These are phyloP conservation scores for Zarea fungicola DNA, from an alignment of 2,329 filamentous ascomycete species.

Conservation along the genomic window DNA sequence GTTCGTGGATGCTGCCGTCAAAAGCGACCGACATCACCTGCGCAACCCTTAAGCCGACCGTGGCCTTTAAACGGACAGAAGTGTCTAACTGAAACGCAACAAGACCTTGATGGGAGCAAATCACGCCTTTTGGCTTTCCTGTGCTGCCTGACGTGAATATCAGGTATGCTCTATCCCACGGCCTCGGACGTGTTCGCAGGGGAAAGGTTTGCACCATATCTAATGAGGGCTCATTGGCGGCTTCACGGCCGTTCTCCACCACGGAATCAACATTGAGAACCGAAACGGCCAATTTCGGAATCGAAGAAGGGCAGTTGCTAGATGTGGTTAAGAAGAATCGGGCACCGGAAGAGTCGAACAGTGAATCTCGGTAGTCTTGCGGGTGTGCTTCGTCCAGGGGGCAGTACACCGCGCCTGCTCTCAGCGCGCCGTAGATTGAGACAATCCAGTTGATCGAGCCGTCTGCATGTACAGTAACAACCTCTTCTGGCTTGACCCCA, in stretches of 20 bases:
- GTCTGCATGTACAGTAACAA: constrained; percentile 30
- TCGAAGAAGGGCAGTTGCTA: not conserved
- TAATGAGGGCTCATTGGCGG: not conserved
- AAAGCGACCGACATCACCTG: constrained; percentile 39
- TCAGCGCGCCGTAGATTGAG: constrained; percentile 29
- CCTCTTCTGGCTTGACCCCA: constrained; percentile 18
- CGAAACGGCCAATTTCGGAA: not conserved
- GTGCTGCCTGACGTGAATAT: constrained; percentile 42
- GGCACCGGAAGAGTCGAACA: constrained; percentile 20
- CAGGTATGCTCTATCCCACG: constrained; percentile 28
- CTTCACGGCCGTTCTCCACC: not conserved
- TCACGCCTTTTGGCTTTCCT: constrained; percentile 37
- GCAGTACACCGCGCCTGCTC: constrained; percentile 27
- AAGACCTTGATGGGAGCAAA: constrained; percentile 25
- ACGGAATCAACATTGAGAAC: not conserved
- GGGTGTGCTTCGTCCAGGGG: constrained; percentile 24
- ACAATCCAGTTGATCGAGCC: constrained; percentile 29
- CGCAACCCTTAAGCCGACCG: constrained; percentile 27
- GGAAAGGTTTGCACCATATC: not conserved
- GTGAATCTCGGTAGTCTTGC: constrained; percentile 16
- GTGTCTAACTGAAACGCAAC: constrained; percentile 25
- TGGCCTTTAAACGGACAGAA: constrained; percentile 28
- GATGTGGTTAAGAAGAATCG: constrained; percentile 22
- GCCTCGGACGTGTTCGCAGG: not conserved
- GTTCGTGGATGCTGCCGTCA: constrained; percentile 37